Evolutionary conservation across 345 rosid genomes (phyloP).

Genomic region (Punica granatum): DNA sequence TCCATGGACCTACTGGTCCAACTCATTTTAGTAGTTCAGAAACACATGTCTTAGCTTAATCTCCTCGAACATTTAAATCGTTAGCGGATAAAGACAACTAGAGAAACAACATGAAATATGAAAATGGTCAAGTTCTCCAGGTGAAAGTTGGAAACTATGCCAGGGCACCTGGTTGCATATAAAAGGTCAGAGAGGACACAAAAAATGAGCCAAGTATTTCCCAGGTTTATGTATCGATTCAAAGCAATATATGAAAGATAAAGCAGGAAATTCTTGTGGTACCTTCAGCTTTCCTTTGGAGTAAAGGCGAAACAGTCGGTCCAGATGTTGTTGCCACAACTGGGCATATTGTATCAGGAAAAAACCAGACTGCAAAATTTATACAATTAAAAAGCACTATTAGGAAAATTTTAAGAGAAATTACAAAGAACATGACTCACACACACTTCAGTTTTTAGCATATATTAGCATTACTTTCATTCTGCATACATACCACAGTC

Average conservation of each 20-base stretch:
- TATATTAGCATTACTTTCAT: neutral
- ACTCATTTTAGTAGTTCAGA: too few relatives aligned
- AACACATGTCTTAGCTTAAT: too few relatives aligned
- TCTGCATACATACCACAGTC: conserved; percentile 67
- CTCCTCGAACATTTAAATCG: neutral
- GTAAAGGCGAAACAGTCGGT: conserved; percentile 52
- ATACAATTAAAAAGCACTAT: neutral
- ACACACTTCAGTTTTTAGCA: neutral
- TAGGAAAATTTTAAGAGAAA: neutral
- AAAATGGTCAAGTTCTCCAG: too few relatives aligned
- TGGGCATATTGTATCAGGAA: conserved; percentile 67
- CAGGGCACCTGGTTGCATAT: neutral
- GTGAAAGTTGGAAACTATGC: neutral
- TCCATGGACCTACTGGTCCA: too few relatives aligned
- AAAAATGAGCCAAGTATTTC: neutral
- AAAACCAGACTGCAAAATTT: conserved; percentile 68
- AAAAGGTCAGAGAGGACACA: neutral
- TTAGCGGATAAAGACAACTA: neutral
- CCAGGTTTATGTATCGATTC: too few relatives aligned
- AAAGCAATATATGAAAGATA: neutral
- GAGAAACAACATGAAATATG: too few relatives aligned
- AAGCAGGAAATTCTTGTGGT: conserved; percentile 3
- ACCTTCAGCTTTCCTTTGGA: conserved; percentile 85
- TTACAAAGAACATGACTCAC: neutral
- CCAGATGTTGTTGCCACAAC: conserved; percentile 79